A percentile compares a stretch with the other conserved stretches of the same genome.
Evolutionary conservation across 1,284 basidiomycete species (phyloP).

Genomic region (Sporisorium sorghi): DNA sequence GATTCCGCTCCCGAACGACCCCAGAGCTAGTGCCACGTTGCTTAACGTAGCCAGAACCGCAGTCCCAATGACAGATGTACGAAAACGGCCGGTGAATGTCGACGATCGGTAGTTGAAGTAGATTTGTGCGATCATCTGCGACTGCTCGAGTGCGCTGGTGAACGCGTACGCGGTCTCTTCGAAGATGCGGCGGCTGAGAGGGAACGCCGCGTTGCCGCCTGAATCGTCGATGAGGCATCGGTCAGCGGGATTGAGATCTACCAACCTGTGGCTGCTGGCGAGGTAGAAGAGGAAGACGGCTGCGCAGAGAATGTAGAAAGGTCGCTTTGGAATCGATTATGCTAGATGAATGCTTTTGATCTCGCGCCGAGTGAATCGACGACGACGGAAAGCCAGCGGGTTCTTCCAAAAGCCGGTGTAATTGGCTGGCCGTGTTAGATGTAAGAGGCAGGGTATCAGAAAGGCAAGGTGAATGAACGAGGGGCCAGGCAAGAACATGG

Average conservation of each 20-base stretch:
- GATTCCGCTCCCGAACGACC: not conserved
- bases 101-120: constrained; percentile 13
- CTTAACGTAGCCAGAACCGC: not conserved
- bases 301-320: constrained; percentile 17
- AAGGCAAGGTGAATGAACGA: constrained; percentile 1
- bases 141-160: not conserved
- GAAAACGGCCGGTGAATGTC: constrained; percentile 18
- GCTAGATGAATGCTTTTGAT: constrained; percentile 5
- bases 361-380: constrained; percentile 16
- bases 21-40: not conserved
- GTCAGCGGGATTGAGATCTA: not conserved
- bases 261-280: not conserved
- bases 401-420: constrained; percentile 2
- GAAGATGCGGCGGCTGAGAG: not conserved
- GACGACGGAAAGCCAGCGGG: constrained; percentile 11
- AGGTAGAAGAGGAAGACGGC: constrained; percentile 1
- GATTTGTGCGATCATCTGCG: not conserved
- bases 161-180: not conserved
- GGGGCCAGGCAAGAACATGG: not conserved
- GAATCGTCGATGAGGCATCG: constrained; percentile 1
- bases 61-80: constrained; percentile 4
- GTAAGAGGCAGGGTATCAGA: constrained; percentile 5
- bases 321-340: constrained; percentile 9
- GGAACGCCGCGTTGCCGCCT: not conserved
- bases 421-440: constrained; percentile 11